phyloP scores from a whole-genome alignment of 208 protist genomes.

The Trypanosoma cruzi region DNA sequence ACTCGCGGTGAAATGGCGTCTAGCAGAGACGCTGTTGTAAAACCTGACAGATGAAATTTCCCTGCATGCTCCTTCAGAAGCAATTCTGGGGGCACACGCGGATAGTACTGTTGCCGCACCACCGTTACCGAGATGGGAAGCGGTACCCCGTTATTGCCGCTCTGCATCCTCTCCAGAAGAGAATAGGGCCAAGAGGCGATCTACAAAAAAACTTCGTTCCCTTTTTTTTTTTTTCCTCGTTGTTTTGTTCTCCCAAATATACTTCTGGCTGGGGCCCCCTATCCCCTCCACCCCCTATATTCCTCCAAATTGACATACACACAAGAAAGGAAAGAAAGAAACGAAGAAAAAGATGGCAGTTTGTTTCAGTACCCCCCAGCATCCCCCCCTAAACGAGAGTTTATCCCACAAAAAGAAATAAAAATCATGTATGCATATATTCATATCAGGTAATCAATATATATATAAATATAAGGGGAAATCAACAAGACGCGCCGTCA shows the following conservation, averaged over 20 bases:
- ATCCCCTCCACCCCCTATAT: no score
- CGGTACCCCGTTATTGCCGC: not conserved
- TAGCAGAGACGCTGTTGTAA: constrained; percentile 24
- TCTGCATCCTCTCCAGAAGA: not conserved
- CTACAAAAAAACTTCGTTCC: no score
- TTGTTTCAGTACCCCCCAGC: no score
- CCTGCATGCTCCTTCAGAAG: constrained; percentile 40
- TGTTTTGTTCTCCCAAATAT: not conserved
- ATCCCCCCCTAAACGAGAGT: no score
- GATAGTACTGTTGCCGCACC: constrained; percentile 22
- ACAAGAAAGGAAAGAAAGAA: no score
- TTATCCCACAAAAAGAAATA: no score
- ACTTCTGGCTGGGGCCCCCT: no score
- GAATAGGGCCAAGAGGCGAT: not conserved
- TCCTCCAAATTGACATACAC: no score
- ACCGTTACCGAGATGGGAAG: constrained; percentile 8
- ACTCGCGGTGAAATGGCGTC: constrained; percentile 21
- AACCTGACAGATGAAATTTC: constrained; percentile 31
- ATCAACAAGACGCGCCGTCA: not conserved
- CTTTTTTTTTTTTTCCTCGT: constrained; percentile 4
- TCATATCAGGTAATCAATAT: no score
- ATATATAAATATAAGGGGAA: no score
- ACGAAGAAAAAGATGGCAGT: no score
- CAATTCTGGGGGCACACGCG: constrained; percentile 47
- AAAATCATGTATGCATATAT: constrained; percentile 3